A percentile compares a stretch with the other conserved stretches of the same genome.
Evolutionary conservation across 768 basidiomycete species (phyloP).

Genomic region (Russula vinacea): DNA sequence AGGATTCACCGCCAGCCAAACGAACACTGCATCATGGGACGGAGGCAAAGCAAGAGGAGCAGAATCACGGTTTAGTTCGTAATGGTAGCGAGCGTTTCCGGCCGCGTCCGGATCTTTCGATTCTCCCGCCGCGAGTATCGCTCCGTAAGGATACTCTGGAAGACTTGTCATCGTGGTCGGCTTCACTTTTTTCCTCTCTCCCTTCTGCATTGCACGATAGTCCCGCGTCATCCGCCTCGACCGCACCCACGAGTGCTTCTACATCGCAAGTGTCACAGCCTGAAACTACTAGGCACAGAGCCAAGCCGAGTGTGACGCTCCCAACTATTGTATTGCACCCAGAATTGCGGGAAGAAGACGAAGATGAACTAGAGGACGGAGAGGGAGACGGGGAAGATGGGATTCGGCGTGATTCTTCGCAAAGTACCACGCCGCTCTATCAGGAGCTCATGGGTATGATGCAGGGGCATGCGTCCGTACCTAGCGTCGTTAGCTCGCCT

Average conservation of each 20-base stretch:
- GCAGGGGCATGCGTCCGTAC: constrained; percentile 18
- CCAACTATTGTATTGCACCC: constrained; percentile 21
- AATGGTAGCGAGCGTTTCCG: background rate
- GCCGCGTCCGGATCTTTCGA: constrained; percentile 19
- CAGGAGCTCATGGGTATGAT: constrained; percentile 32
- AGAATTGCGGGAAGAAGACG: constrained; percentile 13
- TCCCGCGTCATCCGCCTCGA: constrained; percentile 5
- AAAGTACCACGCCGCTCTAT: constrained; percentile 27
- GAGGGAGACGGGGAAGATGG: background rate
- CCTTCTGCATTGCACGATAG: constrained; percentile 20
- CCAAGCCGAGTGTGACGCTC: constrained; percentile 16
- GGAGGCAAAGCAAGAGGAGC: background rate
- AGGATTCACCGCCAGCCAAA: background rate
- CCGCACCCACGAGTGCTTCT: background rate
- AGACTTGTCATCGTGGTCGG: constrained; percentile 29
- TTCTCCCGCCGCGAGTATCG: constrained; percentile 28
- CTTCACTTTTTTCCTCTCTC: constrained; percentile 28
- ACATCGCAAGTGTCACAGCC: background rate
- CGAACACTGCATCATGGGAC: background rate
- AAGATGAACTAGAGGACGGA: constrained; percentile 1
- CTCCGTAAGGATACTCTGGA: constrained; percentile 28
- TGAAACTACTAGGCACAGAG: background rate
- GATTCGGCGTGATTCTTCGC: constrained; percentile 11
- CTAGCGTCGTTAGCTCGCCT: background rate
- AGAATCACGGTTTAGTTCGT: background rate